Evolutionary conservation across 1,139 yeast genomes (phyloP).

Genomic region (Yamadazyma aaseri): DNA sequence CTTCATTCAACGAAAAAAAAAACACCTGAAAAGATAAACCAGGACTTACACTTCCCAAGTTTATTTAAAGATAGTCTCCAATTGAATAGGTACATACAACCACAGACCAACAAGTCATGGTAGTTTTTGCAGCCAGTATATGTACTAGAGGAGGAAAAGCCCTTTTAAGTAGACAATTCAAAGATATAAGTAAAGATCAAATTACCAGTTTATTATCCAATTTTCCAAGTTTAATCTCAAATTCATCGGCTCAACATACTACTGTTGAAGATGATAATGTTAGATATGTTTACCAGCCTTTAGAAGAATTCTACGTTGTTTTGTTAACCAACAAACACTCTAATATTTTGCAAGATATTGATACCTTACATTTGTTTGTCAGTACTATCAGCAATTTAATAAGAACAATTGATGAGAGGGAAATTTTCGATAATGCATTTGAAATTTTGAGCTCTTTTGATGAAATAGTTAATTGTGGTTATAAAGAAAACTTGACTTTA

Average conservation of each 20-base stretch:
- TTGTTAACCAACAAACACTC: constrained; percentile 89
- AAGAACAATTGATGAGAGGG: constrained; percentile 76
- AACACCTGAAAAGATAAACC: constrained; percentile 1
- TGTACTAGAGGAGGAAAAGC: constrained; percentile 96
- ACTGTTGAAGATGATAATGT: constrained; percentile 92
- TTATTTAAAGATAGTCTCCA: not conserved
- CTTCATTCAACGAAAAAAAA: not conserved
- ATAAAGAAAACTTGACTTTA: constrained; percentile 80
- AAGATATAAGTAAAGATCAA: constrained; percentile 80
- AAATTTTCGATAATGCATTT: constrained; percentile 80
- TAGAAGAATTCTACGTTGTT: constrained; percentile 91
- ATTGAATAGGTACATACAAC: not conserved
- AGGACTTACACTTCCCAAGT: not conserved
- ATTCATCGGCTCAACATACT: constrained; percentile 79
- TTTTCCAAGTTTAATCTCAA: constrained; percentile 78
- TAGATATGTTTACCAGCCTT: constrained; percentile 92
- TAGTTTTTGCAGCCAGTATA: constrained; percentile 86
- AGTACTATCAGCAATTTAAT: constrained; percentile 77
- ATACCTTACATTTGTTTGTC: constrained; percentile 82
- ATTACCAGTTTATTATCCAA: constrained; percentile 84
- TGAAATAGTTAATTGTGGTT: constrained; percentile 87
- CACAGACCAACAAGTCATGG: constrained; percentile 20
- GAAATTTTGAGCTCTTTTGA: constrained; percentile 91
- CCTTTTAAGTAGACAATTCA: constrained; percentile 87
- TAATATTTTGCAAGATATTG: constrained; percentile 91